Evolutionary conservation across 1,284 basidiomycete genomes (phyloP), one percentile per base, ranked within the genome.

Genomic region (Trichosporon sp.): DNA sequence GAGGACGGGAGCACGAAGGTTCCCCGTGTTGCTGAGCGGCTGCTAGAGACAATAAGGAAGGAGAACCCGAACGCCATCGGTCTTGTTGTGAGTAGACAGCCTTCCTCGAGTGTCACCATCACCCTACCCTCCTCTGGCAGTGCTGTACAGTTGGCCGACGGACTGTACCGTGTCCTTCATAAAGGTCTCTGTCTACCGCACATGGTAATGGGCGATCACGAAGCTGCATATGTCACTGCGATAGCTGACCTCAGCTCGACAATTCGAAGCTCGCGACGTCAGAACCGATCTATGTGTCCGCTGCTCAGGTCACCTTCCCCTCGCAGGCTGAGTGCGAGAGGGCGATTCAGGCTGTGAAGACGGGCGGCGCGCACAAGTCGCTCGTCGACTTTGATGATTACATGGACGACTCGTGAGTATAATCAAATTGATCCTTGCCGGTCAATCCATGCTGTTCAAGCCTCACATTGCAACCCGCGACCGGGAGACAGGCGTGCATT

Each of bases 351-450:
- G 71, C 76, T 14, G 76, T 84, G 0, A 67, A 77, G 38, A 70
- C 75, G 10, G 70, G 74, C n/a, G 72, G 74, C 14, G 70, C 78
- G 35, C 78, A 81, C 66, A 21, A 61, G 6, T 46, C 66, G 1
- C 63, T 85, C 19, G 74, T 76, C 2, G 85, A 85, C 66, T 81
- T 82, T 68, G 85, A 85, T 72, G 83, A 83, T 63, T 81, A 85
- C 70, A 71, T 84, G 6, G 83, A 84, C 67, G 81, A 85, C 66
- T 72, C 79, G 74, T 81, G 75, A 71, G 81, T 83, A 12, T 11
- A 6, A 26, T 26, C 26, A 26, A 26, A 26, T 26, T 26, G 26
- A 26, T 26, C 26, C 26, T 7, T 12, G 8, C 0, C 19, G 35
- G 26, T 26, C 26, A 26, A 26, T 26, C 26, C 26, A 26, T 26